Evolutionary conservation across 768 basidiomycete species (phyloP).

Genomic region (Lepiota brunneoincarnata): DNA sequence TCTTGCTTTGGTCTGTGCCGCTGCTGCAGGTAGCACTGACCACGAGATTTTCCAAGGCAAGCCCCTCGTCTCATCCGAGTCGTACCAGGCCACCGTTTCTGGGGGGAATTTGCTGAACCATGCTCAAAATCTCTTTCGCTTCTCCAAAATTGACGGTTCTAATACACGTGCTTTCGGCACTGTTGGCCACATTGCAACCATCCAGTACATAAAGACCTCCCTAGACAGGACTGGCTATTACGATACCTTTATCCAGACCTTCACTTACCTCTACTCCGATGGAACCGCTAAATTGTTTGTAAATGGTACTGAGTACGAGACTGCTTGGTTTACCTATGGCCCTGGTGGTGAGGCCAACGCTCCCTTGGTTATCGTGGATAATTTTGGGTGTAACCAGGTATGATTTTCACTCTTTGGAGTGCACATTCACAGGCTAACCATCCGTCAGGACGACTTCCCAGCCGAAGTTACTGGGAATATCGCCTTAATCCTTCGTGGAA

Average conservation of each 20-base stretch:
- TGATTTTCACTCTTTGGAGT: conserved; percentile 2
- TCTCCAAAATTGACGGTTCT: conserved; percentile 21
- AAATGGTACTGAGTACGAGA: conserved; percentile 14
- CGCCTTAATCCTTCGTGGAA: conserved; percentile 26
- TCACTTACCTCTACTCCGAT: conserved; percentile 25
- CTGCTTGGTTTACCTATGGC: conserved; percentile 22
- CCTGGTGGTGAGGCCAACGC: conserved; percentile 22
- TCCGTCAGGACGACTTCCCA: conserved; percentile 21
- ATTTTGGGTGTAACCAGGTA: conserved; percentile 24
- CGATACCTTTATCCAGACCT: conserved; percentile 25
- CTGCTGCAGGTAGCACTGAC: conserved; percentile 4
- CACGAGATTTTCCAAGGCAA: conserved; percentile 4
- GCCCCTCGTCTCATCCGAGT: conserved; percentile 12
- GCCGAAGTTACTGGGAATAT: conserved; percentile 22
- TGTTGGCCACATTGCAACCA: conserved; percentile 27
- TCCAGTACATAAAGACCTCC: conserved; percentile 25
- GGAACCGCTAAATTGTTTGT: conserved; percentile 20
- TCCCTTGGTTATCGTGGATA: conserved; percentile 21
- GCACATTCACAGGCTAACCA: background rate
- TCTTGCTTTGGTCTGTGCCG: background rate
- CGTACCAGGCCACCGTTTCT: conserved; percentile 13
- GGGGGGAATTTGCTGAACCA: conserved; percentile 23
- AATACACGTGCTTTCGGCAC: conserved; percentile 27
- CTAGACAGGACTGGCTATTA: conserved; percentile 26
- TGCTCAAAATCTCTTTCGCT: conserved; percentile 25